Evolutionary conservation across 1,284 basidiomycete genomes (phyloP), one percentile per base, ranked within the genome.

Genomic region (Ganoderma meredithae): DNA sequence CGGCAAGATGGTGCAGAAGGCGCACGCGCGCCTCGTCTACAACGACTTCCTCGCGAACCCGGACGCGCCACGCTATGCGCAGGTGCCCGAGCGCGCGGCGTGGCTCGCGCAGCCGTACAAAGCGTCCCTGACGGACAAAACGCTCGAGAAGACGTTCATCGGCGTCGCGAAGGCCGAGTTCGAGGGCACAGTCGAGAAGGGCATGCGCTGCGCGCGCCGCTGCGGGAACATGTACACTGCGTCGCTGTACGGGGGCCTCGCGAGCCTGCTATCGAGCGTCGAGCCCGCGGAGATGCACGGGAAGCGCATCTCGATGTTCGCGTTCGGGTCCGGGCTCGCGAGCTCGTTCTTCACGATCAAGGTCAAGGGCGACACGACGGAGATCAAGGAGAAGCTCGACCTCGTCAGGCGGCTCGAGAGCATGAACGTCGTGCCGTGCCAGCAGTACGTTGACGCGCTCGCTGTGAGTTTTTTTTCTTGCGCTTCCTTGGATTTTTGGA

Each of bases 201-300:
- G 84, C 33, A 95, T 96, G 87, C 88, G 90, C 71, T 93, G 92
- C 83, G 95, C 95, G 63, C 89, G 90, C 79, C 90, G 95, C 64
- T 90, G 96, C 77, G 97, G 97, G 19, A 99, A 99, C 90, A 98
- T 97, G 94, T 99, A 99, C 88, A 97, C 97, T 27, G 97, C 93
- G n/a, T 97, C 95, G 56, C 86, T 99, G 36, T 99, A 97, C 80
- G 96, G 95, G 66, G 96, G 95, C 73, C 89, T 99, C 69, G 94
- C 96, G 43, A 95, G 92, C 17, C 83, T 97, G 43, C 78, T 98
- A 60, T 87, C 93, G 63, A 85, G 85, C 56, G 87, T 93, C 55
- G 87, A 89, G 73, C 89, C 93, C 9, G 81, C 85, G 19, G 83
- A 90, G 70, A 82, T 96, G 67, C 80, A 85, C 75, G 91, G 89